Conservation (phyloP, 225 moss, liverwort and hornwort genomes). For the Neckera pumila region DNA sequence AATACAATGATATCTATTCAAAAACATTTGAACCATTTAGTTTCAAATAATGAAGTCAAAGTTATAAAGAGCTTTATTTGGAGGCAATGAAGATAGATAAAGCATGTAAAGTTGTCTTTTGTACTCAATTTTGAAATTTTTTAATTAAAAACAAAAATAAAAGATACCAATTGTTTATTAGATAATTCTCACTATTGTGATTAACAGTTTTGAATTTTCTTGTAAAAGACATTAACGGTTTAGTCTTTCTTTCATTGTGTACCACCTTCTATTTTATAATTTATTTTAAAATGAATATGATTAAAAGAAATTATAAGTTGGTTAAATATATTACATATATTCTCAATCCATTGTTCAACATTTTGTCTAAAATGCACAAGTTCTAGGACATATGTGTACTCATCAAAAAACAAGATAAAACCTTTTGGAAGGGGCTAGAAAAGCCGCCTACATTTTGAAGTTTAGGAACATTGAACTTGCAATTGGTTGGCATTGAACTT, state of each 20-base stretch:
- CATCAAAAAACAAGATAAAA: too few species aligned
- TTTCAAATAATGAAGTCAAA: background rate
- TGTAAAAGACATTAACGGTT: background rate
- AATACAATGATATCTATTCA: background rate
- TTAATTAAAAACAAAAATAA: background rate
- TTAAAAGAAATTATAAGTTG: background rate
- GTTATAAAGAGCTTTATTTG: background rate
- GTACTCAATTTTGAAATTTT: background rate
- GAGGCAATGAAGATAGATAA: background rate
- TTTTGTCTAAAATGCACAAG: too few species aligned
- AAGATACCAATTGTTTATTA: fast-evolving
- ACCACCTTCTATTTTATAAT: background rate
- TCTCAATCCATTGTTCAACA: background rate
- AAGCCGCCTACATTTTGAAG: too few species aligned
- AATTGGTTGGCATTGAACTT: too few species aligned
- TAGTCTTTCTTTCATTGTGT: background rate
- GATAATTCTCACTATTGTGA: background rate
- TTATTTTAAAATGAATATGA: background rate
- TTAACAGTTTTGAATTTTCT: background rate
- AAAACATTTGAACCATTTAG: background rate
- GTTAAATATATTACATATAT: background rate
- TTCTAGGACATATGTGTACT: too few species aligned
- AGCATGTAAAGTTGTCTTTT: background rate
- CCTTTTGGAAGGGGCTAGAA: too few species aligned
- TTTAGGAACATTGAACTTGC: too few species aligned